A percentile compares a stretch with the other conserved stretches of the same genome.
phyloP scores from a whole-genome alignment of 2,329 filamentous ascomycete genomes.

The Ciborinia camelliae region DNA sequence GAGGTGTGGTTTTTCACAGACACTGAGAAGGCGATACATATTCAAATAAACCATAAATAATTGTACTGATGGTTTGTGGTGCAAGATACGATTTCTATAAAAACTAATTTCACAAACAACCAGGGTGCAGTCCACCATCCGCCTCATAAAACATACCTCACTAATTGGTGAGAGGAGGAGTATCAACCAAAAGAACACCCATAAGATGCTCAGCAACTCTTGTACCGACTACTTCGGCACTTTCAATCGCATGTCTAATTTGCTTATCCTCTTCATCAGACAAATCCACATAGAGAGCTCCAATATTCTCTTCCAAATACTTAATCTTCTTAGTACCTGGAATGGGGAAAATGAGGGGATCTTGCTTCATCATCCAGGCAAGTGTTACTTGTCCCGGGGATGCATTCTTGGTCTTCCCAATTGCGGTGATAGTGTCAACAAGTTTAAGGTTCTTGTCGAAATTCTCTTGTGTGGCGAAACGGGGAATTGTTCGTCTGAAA shows the following conservation, averaged over 20 bases:
- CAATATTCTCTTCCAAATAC: slow-evolving; percentile 47
- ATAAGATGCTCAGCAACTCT: slow-evolving; percentile 20
- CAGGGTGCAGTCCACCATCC: no score
- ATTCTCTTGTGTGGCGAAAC: slow-evolving; percentile 49
- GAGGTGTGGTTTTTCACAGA: neutral
- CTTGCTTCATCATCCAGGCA: slow-evolving; percentile 60
- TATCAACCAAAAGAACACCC: slow-evolving; percentile 19
- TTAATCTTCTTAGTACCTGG: slow-evolving; percentile 47
- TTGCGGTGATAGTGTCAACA: slow-evolving; percentile 46
- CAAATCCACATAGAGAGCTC: slow-evolving; percentile 35
- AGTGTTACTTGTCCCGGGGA: slow-evolving; percentile 57
- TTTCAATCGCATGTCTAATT: slow-evolving; percentile 39
- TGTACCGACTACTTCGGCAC: slow-evolving; percentile 18
- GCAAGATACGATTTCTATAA: neutral
- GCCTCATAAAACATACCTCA: no score
- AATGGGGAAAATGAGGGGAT: slow-evolving; percentile 56
- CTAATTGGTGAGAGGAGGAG: slow-evolving; percentile 13
- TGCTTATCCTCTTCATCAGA: slow-evolving; percentile 38
- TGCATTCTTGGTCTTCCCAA: slow-evolving; percentile 51
- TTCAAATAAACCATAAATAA: neutral
- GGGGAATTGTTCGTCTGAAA: slow-evolving; percentile 43
- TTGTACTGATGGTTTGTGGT: neutral
- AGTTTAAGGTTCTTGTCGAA: slow-evolving; percentile 54
- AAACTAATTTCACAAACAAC: neutral
- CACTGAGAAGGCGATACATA: neutral